These are phyloP conservation scores for Colletotrichum sansevieriae DNA, from an alignment of 2,329 filamentous ascomycete genomes.

Conservation along the genomic window DNA sequence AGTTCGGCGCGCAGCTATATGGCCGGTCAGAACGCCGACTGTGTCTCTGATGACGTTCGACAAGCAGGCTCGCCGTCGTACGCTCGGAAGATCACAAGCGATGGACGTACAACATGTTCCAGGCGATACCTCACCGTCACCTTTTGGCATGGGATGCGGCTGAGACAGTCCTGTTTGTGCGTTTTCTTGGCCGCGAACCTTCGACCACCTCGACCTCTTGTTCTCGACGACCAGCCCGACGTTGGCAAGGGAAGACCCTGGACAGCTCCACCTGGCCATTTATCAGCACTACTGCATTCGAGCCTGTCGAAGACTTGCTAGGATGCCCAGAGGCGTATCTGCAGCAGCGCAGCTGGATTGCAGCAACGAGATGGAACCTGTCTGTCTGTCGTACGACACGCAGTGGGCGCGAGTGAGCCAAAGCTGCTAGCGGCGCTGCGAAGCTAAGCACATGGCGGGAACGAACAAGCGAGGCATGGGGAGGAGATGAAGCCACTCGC, in stretches of 20 bases:
- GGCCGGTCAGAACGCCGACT: neutral
- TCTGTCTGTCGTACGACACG: neutral
- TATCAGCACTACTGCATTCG: constrained; percentile 19
- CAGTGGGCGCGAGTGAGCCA: neutral
- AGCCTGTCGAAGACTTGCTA: neutral
- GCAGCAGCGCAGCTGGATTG: neutral
- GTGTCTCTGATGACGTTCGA: neutral
- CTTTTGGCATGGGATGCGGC: neutral
- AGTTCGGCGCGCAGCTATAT: neutral
- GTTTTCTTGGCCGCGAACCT: neutral
- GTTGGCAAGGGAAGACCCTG: constrained; percentile 13
- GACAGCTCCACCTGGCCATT: constrained; percentile 6
- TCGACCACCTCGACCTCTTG: constrained; percentile 16
- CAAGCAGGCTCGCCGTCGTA: neutral
- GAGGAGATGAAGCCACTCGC: constrained; percentile 7
- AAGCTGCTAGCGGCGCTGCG: constrained; percentile 6
- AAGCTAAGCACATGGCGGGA: constrained; percentile 15
- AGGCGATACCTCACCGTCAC: constrained; percentile 12
- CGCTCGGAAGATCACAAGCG: neutral
- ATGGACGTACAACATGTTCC: neutral
- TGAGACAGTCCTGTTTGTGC: neutral
- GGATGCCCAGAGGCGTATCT: constrained; percentile 2
- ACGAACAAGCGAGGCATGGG: neutral
- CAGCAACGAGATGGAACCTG: constrained; percentile 4
- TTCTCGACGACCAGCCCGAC: constrained; percentile 18